Conservation (phyloP, 2,329 filamentous ascomycete genomes). For the Alternaria sp. region DNA sequence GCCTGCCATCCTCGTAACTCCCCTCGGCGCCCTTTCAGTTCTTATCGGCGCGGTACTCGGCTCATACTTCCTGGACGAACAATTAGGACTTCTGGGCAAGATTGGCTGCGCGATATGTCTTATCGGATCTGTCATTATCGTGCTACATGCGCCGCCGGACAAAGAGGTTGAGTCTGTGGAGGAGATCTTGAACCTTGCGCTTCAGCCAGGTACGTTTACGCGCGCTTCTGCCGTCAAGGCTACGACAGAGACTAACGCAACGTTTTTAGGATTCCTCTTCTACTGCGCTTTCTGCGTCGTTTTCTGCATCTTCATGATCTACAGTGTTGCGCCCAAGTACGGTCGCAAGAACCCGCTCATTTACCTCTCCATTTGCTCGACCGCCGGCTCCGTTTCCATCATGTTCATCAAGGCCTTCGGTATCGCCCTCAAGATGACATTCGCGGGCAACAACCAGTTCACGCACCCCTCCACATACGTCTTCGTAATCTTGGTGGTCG, state of each 20-base stretch:
- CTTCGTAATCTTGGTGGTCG: constrained; percentile 88
- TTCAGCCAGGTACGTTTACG: constrained; percentile 78
- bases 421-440: constrained; percentile 93
- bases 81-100: constrained; percentile 87
- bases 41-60: constrained; percentile 93
- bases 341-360: constrained; percentile 96
- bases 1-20: constrained; percentile 96
- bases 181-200: constrained; percentile 86
- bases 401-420: constrained; percentile 99
- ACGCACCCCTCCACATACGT: constrained; percentile 94
- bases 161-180: constrained; percentile 90
- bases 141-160: constrained; percentile 94
- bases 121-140: constrained; percentile 95
- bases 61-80: constrained; percentile 91
- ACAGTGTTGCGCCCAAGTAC: constrained; percentile 85
- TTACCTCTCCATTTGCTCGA: constrained; percentile 97
- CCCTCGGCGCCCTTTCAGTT: constrained; percentile 90
- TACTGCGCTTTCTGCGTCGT: constrained; percentile 81
- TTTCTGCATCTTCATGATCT: constrained; percentile 95
- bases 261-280: constrained; percentile 76
- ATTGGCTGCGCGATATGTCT: constrained; percentile 95
- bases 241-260: constrained; percentile 16
- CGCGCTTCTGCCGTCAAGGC: constrained; percentile 21
- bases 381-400: constrained; percentile 94
- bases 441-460: constrained; percentile 94